These are phyloP conservation scores for Rubroboletus pulcherrimus DNA, from an alignment of 768 basidiomycete genomes.

Conservation along the genomic window DNA sequence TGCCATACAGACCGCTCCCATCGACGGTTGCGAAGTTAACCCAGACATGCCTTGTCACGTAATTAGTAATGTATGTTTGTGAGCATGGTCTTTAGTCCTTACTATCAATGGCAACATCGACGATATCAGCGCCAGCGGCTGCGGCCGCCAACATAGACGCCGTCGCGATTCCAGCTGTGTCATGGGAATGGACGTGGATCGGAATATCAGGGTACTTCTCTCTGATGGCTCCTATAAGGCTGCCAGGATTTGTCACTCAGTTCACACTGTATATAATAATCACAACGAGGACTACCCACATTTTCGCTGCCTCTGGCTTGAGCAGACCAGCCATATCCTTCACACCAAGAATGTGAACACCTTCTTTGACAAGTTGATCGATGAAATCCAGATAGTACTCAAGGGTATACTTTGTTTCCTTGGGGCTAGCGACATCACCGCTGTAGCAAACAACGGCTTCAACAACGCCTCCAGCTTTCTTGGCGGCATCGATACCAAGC, in stretches of 20 bases:
- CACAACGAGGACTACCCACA: conserved; percentile 47
- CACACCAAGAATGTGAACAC: conserved; percentile 94
- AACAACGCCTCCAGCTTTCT: conserved; percentile 98
- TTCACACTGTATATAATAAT: not conserved
- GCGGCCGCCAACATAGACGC: conserved; percentile 98
- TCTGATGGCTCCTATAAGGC: conserved; percentile 91
- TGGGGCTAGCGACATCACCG: conserved; percentile 92
- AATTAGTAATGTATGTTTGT: conserved; percentile 9
- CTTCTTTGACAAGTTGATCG: conserved; percentile 87
- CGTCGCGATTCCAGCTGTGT: conserved; percentile 96
- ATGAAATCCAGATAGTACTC: conserved; percentile 97
- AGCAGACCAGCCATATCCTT: conserved; percentile 99
- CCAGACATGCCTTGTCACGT: conserved; percentile 84
- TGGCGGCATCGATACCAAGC: conserved; percentile 98
- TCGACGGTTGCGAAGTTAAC: conserved; percentile 95
- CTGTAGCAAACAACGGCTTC: conserved; percentile 99
- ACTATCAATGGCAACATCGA: conserved; percentile 99
- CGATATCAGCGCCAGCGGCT: conserved; percentile 95
- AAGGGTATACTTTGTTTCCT: conserved; percentile 95
- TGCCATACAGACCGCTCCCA: conserved; percentile 95
- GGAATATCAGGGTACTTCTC: conserved; percentile 96
- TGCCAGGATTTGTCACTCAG: conserved; percentile 28
- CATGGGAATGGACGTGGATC: conserved; percentile 99
- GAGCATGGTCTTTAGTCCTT: conserved; percentile 29
- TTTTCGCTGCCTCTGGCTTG: conserved; percentile 88